These are phyloP conservation scores for Penicillium flavigenum DNA, from an alignment of 495 filamentous ascomycete species.

Conservation along the genomic window DNA sequence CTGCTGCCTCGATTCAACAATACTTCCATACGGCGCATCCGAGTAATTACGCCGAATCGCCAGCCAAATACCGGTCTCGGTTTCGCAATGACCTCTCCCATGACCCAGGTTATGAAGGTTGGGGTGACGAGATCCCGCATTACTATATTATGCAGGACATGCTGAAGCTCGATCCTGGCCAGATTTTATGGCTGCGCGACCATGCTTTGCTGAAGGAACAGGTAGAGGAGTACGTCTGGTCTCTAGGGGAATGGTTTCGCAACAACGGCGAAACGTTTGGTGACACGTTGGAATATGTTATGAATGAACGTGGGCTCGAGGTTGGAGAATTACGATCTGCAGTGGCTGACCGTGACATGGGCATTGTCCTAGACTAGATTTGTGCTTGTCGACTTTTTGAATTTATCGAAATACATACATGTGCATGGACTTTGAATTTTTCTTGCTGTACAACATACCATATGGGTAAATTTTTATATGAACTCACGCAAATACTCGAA, in stretches of 20 bases:
- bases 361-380: constrained; percentile 24
- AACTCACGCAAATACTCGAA: too few species aligned
- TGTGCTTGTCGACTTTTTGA: background rate
- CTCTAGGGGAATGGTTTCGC: constrained; percentile 60
- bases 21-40: constrained; percentile 30
- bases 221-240: constrained; percentile 53
- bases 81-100: constrained; percentile 42
- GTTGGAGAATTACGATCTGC: constrained; percentile 30
- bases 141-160: constrained; percentile 67
- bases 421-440: background rate
- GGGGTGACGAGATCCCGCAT: constrained; percentile 62
- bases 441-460: too few species aligned
- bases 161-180: constrained; percentile 61
- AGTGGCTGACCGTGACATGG: constrained; percentile 32
- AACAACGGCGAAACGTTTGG: constrained; percentile 63
- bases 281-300: constrained; percentile 48
- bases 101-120: constrained; percentile 47
- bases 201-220: constrained; percentile 52
- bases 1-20: constrained; percentile 17
- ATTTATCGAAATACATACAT: background rate
- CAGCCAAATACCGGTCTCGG: constrained; percentile 32
- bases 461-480: too few species aligned
- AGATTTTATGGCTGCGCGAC: constrained; percentile 56
- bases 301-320: constrained; percentile 45
- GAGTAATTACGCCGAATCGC: constrained; percentile 18